Conservation (phyloP, 2,329 filamentous ascomycete genomes). For the Ophiocordyceps camponoti-rufipedis region DNA sequence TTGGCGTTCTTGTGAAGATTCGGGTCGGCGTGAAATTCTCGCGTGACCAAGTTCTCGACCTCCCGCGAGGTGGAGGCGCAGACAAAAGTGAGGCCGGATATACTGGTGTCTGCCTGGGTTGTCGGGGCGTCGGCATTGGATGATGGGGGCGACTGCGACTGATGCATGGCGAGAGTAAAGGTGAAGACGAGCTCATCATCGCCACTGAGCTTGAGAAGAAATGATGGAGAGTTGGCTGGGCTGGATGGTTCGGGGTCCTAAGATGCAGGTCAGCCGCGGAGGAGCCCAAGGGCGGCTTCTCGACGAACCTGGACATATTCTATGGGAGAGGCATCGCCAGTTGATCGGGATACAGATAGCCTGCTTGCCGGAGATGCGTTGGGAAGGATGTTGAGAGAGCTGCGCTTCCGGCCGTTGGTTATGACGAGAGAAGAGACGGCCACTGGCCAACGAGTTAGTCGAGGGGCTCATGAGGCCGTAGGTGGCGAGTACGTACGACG, state of each 20-base stretch:
- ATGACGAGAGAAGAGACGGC: constrained; percentile 71
- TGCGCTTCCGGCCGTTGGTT: constrained; percentile 61
- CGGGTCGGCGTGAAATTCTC: constrained; percentile 91
- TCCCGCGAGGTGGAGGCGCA: constrained; percentile 75
- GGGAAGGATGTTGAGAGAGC: constrained; percentile 58
- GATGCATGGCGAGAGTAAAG: constrained; percentile 56
- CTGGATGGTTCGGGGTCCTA: constrained; percentile 58
- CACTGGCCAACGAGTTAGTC: constrained; percentile 35
- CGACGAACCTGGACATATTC: constrained; percentile 76
- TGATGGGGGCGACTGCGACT: constrained; percentile 82
- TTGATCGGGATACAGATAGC: constrained; percentile 53
- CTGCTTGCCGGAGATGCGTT: constrained; percentile 76
- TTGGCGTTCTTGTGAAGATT: constrained; percentile 96
- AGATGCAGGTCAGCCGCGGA: constrained; percentile 4
- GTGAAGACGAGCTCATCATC: constrained; percentile 87
- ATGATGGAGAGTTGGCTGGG: constrained; percentile 38
- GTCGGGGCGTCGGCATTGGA: constrained; percentile 36
- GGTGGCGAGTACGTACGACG: constrained; percentile 41
- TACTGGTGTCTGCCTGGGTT: constrained; percentile 46
- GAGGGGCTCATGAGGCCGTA: not conserved
- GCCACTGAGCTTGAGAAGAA: constrained; percentile 73
- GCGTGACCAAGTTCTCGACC: constrained; percentile 80
- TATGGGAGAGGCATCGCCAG: constrained; percentile 56
- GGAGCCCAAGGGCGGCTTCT: not conserved
- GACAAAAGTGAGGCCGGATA: constrained; percentile 82